A percentile compares a stretch with the other conserved stretches of the same genome.
Evolutionary conservation across 192 early-diverging fungal genomes (phyloP).

Genomic region (Umbelopsis sp.): DNA sequence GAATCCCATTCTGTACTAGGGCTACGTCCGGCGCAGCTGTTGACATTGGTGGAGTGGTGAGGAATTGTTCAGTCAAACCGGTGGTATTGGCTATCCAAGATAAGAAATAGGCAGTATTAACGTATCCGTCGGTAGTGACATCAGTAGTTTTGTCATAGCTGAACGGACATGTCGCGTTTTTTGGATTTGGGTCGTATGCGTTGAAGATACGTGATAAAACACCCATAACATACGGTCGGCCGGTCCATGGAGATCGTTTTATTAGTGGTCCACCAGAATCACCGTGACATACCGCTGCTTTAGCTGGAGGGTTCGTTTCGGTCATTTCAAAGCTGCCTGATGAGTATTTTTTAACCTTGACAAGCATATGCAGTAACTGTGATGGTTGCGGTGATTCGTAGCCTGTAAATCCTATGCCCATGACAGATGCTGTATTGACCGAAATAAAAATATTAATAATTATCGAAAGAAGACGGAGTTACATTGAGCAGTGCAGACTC

Average conservation of each 20-base stretch:
- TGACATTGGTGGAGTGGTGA: neutral
- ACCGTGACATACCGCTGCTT: constrained; percentile 28
- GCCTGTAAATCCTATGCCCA: constrained; percentile 27
- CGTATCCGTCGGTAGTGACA: constrained; percentile 5
- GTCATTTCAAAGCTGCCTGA: constrained; percentile 1
- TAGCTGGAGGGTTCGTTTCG: constrained; percentile 10
- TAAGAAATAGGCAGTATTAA: neutral
- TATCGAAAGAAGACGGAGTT: constrained; percentile 2
- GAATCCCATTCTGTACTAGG: neutral
- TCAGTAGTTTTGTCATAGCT: neutral
- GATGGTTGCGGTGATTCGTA: constrained; percentile 14
- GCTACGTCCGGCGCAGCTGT: neutral
- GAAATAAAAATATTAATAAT: too few species aligned
- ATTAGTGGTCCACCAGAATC: constrained; percentile 33
- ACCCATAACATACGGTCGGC: neutral
- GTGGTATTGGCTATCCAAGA: neutral
- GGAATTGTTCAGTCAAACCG: neutral
- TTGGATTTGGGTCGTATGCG: neutral
- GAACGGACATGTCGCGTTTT: neutral
- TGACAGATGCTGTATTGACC: constrained; percentile 11
- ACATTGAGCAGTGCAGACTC: neutral
- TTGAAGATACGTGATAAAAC: neutral
- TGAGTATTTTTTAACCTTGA: constrained; percentile 23
- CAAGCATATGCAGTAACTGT: constrained; percentile 18
- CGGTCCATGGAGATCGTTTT: neutral